Evolutionary conservation across 495 filamentous ascomycete species (phyloP).

Genomic region (Tuber umbilicatum): DNA sequence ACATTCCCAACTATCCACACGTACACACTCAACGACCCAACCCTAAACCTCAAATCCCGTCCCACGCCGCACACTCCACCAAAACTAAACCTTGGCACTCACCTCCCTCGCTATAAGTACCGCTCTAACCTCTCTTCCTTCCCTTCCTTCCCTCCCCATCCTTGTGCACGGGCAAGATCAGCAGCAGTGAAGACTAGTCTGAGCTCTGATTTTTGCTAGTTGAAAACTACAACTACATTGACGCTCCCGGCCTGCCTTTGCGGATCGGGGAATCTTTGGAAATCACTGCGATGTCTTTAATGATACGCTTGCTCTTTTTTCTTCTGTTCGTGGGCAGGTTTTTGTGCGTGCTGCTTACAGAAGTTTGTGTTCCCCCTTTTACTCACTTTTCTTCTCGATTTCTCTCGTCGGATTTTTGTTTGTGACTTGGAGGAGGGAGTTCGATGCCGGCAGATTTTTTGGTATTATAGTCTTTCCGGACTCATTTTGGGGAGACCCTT

Average conservation of each 20-base stretch:
- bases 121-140: too few relatives aligned
- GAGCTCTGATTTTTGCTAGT: too few relatives aligned
- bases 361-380: not conserved
- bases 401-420: not conserved
- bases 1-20: too few relatives aligned
- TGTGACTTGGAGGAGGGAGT: not conserved
- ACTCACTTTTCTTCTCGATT: not conserved
- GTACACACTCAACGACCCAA: too few relatives aligned
- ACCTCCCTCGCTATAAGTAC: too few relatives aligned
- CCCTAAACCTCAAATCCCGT: too few relatives aligned
- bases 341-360: too few relatives aligned
- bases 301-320: not conserved
- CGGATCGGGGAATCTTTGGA: not conserved
- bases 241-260: not conserved
- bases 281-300: not conserved
- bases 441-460: not conserved
- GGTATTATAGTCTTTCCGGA: not conserved
- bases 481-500: not conserved
- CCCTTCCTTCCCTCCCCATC: too few relatives aligned
- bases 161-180: too few relatives aligned
- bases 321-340: not conserved
- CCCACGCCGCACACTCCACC: too few relatives aligned
- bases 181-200: too few relatives aligned
- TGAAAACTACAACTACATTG: constrained; percentile 48
- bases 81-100: too few relatives aligned